phyloP scores from a whole-genome alignment of 2,329 filamentous ascomycete genomes.

The Ploettnerulaceae sp. region DNA sequence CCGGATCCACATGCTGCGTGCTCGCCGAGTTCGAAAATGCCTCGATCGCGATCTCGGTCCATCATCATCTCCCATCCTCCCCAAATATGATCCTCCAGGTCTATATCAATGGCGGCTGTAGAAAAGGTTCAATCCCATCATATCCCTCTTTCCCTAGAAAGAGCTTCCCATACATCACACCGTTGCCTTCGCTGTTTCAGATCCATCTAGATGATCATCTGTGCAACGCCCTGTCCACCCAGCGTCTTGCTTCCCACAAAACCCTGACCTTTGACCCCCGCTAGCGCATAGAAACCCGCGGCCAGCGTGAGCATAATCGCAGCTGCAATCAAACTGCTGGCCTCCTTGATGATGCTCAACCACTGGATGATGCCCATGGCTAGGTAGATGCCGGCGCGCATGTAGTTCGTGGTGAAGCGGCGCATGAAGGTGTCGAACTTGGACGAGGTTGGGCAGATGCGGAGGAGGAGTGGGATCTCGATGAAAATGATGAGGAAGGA shows the following conservation, averaged over 20 bases:
- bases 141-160: background rate
- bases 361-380: conserved; percentile 81
- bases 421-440: conserved; percentile 88
- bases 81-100: too few species aligned
- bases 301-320: conserved; percentile 77
- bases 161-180: background rate
- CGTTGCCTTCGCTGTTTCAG: background rate
- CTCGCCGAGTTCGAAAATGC: too few species aligned
- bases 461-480: conserved; percentile 88
- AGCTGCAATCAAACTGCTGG: conserved; percentile 77
- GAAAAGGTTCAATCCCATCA: background rate
- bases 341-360: conserved; percentile 62
- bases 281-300: conserved; percentile 72
- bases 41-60: too few species aligned
- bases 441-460: conserved; percentile 92
- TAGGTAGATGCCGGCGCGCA: conserved; percentile 83
- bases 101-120: too few species aligned
- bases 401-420: conserved; percentile 92
- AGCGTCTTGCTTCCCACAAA: conserved; percentile 95
- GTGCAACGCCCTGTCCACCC: conserved; percentile 86
- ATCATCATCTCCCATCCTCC: too few species aligned
- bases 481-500: conserved; percentile 75
- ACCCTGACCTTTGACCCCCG: conserved; percentile 75
- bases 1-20: too few species aligned
- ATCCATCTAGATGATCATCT: conserved; percentile 82